Evolutionary conservation across 495 filamentous ascomycete species (phyloP).

Genomic region (Talaromyces trachyspermus): DNA sequence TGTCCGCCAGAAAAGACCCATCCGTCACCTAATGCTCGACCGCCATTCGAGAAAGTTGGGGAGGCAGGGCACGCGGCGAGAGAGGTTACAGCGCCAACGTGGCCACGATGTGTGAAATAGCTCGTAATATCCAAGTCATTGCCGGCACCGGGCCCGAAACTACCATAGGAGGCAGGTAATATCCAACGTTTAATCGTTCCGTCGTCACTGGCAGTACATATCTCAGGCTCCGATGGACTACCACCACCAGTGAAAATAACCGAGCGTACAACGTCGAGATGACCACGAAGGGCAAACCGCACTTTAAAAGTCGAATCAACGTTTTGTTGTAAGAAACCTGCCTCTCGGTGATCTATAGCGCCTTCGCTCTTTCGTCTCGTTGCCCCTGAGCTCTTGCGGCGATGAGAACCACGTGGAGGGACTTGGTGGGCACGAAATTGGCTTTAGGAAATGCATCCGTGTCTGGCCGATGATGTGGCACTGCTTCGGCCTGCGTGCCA

Average conservation of each 20-base stretch:
- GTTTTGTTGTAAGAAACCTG: constrained; percentile 27
- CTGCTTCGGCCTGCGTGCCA: constrained; percentile 39
- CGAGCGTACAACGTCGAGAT: constrained; percentile 86
- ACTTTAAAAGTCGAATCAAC: constrained; percentile 79
- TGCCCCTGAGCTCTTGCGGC: constrained; percentile 73
- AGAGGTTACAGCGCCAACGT: constrained; percentile 80
- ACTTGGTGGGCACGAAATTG: constrained; percentile 67
- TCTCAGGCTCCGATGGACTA: constrained; percentile 88
- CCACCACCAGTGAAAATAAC: constrained; percentile 95
- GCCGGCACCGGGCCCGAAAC: constrained; percentile 42
- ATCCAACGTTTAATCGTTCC: constrained; percentile 95
- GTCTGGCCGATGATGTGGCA: constrained; percentile 61
- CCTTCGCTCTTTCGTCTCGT: constrained; percentile 54
- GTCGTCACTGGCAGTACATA: constrained; percentile 94
- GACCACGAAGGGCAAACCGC: constrained; percentile 82
- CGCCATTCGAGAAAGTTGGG: constrained; percentile 80
- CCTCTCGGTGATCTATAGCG: constrained; percentile 39
- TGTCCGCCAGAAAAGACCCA: constrained; percentile 98
- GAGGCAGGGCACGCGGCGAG: constrained; percentile 79
- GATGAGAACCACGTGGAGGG: constrained; percentile 68
- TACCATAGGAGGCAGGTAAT: constrained; percentile 70
- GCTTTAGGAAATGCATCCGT: constrained; percentile 79
- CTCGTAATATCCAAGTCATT: constrained; percentile 84
- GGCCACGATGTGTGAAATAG: constrained; percentile 92
- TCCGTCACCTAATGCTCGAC: constrained; percentile 76